Conservation (phyloP, 371 early-diverging fungal genomes). For the Amoeboaphelidium protococcarum region DNA sequence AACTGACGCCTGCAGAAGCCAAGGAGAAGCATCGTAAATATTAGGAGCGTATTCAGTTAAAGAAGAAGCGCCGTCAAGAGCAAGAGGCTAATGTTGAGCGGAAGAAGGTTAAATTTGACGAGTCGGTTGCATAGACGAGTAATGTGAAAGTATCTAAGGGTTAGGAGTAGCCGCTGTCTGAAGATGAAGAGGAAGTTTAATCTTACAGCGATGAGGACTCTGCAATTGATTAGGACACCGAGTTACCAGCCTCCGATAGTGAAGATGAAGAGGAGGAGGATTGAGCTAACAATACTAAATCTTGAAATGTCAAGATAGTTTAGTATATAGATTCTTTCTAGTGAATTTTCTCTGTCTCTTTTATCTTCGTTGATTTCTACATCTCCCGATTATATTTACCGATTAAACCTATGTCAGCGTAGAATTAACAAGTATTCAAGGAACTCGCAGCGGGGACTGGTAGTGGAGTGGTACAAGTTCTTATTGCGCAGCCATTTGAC, state of each 20-base stretch:
- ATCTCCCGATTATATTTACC: too few species aligned
- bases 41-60: slow-evolving; percentile 21
- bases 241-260: not conserved
- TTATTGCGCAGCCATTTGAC: slow-evolving; percentile 18
- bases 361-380: too few species aligned
- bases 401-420: too few species aligned
- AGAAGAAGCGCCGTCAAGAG: slow-evolving; percentile 24
- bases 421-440: slow-evolving; percentile 8
- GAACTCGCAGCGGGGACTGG: slow-evolving; percentile 23
- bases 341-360: too few species aligned
- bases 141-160: not conserved
- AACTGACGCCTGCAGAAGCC: slow-evolving; percentile 23
- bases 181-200: not conserved
- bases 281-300: too few species aligned
- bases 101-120: not conserved
- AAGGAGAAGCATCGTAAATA: slow-evolving; percentile 23
- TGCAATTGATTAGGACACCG: not conserved
- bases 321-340: too few species aligned
- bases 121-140: not conserved
- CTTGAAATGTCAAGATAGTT: too few species aligned
- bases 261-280: not conserved
- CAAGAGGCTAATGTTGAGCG: slow-evolving; percentile 27
- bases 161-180: not conserved
- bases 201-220: not conserved
- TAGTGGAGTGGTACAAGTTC: slow-evolving; percentile 21